Evolutionary conservation across 148 eudicot genomes (phyloP), one percentile per base, ranked within the genome.

Genomic region (Drosera capensis): DNA sequence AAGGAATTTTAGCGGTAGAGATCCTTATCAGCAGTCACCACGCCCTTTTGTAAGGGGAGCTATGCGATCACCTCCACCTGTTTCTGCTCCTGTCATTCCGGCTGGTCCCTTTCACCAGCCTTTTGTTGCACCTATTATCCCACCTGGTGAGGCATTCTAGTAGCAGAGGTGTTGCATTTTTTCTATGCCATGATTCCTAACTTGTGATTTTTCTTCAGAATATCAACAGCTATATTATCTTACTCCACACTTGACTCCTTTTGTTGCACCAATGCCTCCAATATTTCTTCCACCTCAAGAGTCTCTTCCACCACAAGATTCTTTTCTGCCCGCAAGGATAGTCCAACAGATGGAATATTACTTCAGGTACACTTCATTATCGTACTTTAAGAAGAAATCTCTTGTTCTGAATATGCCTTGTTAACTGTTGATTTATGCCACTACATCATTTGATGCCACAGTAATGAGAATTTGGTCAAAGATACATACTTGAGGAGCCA

Each of bases 341-440:
- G 46, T 77, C 52, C 77, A 36, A 18, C 96, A 82, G 60, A 77
- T 87, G 40, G 78, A 87, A 21, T 82, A 82, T 45, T 87, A 87
- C 57, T 87, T 87, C 69, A 87, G 96, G 94, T 87, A 64, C n/a
- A n/a, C n/a, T n/a, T n/a, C n/a, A n/a, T n/a, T n/a, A n/a, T n/a
- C n/a, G 40, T 19, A 31, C 36, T 2, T 11, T n/a, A n/a, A n/a
- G n/a, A 34, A 17, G 21, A 1, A 41, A 18, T 41, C 1, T 1
- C 6, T 1, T 6, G 22, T 41, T 41, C 1, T 41, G 14, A 1
- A 6, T 18, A 17, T 28, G 9, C 39, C 12, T 29, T 15, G 18
- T 15, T 34, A 13, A 34, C 2, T 9, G 11, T 34, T 5, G n/a
- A 34, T 11, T 34, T 2, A 34, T 34, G 31, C 31, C 31, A 26